Conservation (phyloP, 2,329 filamentous ascomycete species). For the Fusarium torulosum region DNA sequence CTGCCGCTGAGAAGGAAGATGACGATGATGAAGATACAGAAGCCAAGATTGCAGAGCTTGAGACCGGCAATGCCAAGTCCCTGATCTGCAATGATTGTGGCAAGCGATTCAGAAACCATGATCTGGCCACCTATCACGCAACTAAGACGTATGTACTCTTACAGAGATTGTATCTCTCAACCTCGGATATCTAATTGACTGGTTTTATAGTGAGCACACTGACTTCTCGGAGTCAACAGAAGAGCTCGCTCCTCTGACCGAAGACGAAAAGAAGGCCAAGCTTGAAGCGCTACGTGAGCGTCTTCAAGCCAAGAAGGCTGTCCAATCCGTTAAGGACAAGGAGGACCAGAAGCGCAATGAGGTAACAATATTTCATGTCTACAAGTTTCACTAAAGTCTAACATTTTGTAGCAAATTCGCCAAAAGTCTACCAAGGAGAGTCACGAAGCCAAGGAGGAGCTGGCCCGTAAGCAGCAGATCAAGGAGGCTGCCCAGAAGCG, state of each 20-base stretch:
- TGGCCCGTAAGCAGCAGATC: conserved; percentile 88
- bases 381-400: background rate
- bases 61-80: conserved; percentile 80
- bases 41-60: conserved; percentile 72
- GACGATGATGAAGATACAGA: conserved; percentile 63
- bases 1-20: conserved; percentile 58
- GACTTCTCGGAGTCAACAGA: conserved; percentile 96
- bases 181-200: background rate
- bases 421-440: conserved; percentile 90
- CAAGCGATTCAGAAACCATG: conserved; percentile 86
- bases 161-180: background rate
- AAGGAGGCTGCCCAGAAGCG: conserved; percentile 91
- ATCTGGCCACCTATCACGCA: conserved; percentile 90
- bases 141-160: conserved; percentile 75
- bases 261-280: conserved; percentile 88
- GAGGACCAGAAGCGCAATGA: conserved; percentile 88
- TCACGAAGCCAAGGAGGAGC: conserved; percentile 90
- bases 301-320: conserved; percentile 78
- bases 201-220: conserved; percentile 75
- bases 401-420: conserved; percentile 70
- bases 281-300: conserved; percentile 80
- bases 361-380: conserved; percentile 56
- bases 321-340: conserved; percentile 78
- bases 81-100: conserved; percentile 95
- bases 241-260: conserved; percentile 89